These are phyloP conservation scores for Sporormia fimetaria DNA, from an alignment of 495 filamentous ascomycete genomes.

Conservation along the genomic window DNA sequence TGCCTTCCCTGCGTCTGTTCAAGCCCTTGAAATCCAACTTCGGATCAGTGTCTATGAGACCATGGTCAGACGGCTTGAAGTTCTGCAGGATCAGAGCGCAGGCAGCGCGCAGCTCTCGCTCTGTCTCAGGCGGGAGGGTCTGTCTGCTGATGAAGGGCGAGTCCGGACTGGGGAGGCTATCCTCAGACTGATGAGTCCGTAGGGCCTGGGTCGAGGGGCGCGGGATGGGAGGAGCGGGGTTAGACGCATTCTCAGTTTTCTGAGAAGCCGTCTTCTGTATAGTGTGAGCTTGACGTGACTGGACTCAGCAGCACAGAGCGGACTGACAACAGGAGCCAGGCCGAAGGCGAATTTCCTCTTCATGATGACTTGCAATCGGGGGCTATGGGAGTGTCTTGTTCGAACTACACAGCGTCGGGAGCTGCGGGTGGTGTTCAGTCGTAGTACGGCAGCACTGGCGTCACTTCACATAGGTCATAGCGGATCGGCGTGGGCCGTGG, in stretches of 20 bases:
- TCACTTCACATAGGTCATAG: too few species aligned
- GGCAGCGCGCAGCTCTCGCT: constrained; percentile 30
- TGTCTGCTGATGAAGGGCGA: constrained; percentile 31
- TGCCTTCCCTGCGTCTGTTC: constrained; percentile 1
- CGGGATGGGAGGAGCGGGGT: constrained; percentile 7
- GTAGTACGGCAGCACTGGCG: too few species aligned
- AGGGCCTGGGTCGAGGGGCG: constrained; percentile 8
- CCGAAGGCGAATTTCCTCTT: constrained; percentile 31
- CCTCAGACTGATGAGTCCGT: constrained; percentile 15
- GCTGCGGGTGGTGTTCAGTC: too few species aligned
- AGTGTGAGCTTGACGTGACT: constrained; percentile 11
- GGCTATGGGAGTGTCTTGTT: too few species aligned
- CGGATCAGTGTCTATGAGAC: constrained; percentile 23
- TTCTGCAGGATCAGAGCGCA: constrained; percentile 31
- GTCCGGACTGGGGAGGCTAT: constrained; percentile 22
- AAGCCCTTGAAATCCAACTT: constrained; percentile 22
- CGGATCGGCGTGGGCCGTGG: too few species aligned
- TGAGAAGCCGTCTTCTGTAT: constrained; percentile 24
- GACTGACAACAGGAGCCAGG: constrained; percentile 23
- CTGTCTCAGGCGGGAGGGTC: constrained; percentile 24
- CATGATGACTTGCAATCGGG: too few species aligned
- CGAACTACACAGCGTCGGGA: too few species aligned
- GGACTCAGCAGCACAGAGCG: background rate
- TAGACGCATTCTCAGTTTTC: constrained; percentile 5
- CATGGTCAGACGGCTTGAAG: constrained; percentile 31